A percentile compares a stretch with the other conserved stretches of the same genome.
Conservation (phyloP, 345 rosid genomes). For the Sapria himalayana region DNA sequence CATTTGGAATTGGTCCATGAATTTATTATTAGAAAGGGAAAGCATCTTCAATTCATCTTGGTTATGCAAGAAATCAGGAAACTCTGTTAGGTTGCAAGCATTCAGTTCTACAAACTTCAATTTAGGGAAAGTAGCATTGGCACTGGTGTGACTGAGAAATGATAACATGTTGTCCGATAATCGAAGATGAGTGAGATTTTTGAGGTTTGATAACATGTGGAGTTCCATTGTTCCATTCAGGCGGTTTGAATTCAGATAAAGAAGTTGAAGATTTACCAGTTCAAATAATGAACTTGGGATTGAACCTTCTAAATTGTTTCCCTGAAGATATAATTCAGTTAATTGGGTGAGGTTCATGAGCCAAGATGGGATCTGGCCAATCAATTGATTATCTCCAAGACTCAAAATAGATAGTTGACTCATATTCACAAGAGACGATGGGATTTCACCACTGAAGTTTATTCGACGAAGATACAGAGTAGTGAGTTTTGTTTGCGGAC, state of each 20-base stretch:
- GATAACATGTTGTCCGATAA: slow-evolving; percentile 8
- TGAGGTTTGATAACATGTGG: not conserved
- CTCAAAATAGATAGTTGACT: not conserved
- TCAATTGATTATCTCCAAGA: slow-evolving; percentile 4
- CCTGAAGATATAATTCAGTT: accelerated
- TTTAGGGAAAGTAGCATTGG: not conserved
- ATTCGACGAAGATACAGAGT: accelerated
- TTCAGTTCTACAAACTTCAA: not conserved
- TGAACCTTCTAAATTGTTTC: slow-evolving; percentile 8
- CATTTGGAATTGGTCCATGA: slow-evolving; percentile 11
- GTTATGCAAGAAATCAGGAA: slow-evolving; percentile 7
- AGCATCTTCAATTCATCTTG: not conserved
- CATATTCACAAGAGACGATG: not conserved
- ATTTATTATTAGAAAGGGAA: slow-evolving; percentile 8
- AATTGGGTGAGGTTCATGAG: slow-evolving; percentile 6
- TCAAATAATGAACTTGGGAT: slow-evolving; percentile 6
- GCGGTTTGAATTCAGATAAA: slow-evolving; percentile 1
- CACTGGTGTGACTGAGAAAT: not conserved
- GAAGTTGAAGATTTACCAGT: not conserved
- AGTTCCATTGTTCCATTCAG: slow-evolving; percentile 7
- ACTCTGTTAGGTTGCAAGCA: slow-evolving; percentile 6
- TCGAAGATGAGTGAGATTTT: accelerated
- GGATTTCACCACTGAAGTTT: not conserved
- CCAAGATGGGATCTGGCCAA: slow-evolving; percentile 7
- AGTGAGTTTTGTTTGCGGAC: not conserved